These are phyloP conservation scores for Raphidocelis subcapitata DNA, from an alignment of 139 green algal species.

Conservation along the genomic window DNA sequence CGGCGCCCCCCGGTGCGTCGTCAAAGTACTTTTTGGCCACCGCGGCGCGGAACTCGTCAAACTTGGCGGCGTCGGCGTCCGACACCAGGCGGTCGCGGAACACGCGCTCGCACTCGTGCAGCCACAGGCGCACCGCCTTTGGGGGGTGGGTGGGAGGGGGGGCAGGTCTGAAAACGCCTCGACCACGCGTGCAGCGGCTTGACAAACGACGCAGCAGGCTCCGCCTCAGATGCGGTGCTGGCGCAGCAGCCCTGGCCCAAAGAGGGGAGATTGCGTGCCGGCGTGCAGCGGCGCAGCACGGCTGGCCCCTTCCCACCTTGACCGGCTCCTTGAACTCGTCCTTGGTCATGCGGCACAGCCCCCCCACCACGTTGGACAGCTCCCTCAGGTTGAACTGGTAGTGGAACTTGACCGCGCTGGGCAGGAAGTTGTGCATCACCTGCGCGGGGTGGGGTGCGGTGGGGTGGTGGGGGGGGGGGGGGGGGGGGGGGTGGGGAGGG, in stretches of 20 bases:
- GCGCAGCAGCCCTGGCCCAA: too few relatives aligned
- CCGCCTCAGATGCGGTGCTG: too few relatives aligned
- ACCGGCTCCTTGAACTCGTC: slow-evolving; percentile 69
- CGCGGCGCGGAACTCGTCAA: slow-evolving; percentile 64
- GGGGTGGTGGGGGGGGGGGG: too few relatives aligned
- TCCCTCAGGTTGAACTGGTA: slow-evolving; percentile 95
- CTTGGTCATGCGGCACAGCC: slow-evolving; percentile 75
- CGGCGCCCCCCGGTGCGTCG: slow-evolving; percentile 27
- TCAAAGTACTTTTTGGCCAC: slow-evolving; percentile 75
- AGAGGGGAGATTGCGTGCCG: too few relatives aligned
- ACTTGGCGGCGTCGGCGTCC: slow-evolving; percentile 74
- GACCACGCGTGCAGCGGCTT: too few relatives aligned
- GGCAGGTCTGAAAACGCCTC: background rate
- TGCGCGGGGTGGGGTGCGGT: slow-evolving; percentile 2
- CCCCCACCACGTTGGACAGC: slow-evolving; percentile 76
- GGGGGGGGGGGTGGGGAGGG: too few relatives aligned
- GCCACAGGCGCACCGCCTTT: slow-evolving; percentile 71
- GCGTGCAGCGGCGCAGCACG: too few relatives aligned
- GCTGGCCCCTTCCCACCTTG: too few relatives aligned
- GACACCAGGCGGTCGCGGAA: slow-evolving; percentile 84
- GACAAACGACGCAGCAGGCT: too few relatives aligned
- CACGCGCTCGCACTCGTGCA: slow-evolving; percentile 85
- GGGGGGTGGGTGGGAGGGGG: too few relatives aligned
- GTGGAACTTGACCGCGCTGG: slow-evolving; percentile 86
- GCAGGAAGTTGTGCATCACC: slow-evolving; percentile 89